These are phyloP conservation scores for Limnomonas spitsbergensis DNA, from an alignment of 139 green algal species.

Conservation along the genomic window DNA sequence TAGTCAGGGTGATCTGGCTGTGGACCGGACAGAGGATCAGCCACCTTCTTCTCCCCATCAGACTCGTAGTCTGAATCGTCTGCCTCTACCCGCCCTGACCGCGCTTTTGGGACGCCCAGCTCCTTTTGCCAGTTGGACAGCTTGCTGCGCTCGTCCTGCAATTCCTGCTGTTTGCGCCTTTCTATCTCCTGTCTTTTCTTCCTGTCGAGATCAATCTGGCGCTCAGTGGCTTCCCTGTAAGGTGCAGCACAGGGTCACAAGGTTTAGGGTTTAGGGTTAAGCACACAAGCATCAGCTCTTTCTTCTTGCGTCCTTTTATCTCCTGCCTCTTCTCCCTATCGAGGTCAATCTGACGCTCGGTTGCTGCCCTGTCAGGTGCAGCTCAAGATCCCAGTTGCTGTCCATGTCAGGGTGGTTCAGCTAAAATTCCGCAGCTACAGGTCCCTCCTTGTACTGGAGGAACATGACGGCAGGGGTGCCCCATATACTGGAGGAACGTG, in stretches of 20 bases:
- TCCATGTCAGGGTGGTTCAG: too few species aligned
- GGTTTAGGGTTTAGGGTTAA: background rate
- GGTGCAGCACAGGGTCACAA: background rate
- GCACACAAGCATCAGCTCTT: slow-evolving; percentile 48
- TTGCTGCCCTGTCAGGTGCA: slow-evolving; percentile 8
- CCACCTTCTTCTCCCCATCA: slow-evolving; percentile 18
- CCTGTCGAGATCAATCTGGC: slow-evolving; percentile 48
- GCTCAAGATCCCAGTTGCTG: background rate
- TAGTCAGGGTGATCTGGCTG: slow-evolving; percentile 54
- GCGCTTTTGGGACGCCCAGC: too few species aligned
- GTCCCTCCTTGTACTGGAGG: too few species aligned
- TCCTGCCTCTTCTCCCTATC: slow-evolving; percentile 35
- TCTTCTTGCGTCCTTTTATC: slow-evolving; percentile 42
- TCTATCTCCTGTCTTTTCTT: slow-evolving; percentile 42
- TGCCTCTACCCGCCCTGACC: too few species aligned
- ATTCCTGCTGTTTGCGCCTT: slow-evolving; percentile 38
- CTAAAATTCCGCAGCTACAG: too few species aligned
- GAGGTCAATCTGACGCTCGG: slow-evolving; percentile 43
- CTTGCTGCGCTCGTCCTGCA: slow-evolving; percentile 35
- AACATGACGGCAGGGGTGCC: too few species aligned
- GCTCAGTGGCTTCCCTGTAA: slow-evolving; percentile 39
- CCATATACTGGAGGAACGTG: too few species aligned
- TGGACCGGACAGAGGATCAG: background rate
- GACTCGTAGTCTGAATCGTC: slow-evolving; percentile 60
- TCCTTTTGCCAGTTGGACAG: background rate